Conservation (phyloP, 495 filamentous ascomycete species). For the Aspergillus egyptiacus region DNA sequence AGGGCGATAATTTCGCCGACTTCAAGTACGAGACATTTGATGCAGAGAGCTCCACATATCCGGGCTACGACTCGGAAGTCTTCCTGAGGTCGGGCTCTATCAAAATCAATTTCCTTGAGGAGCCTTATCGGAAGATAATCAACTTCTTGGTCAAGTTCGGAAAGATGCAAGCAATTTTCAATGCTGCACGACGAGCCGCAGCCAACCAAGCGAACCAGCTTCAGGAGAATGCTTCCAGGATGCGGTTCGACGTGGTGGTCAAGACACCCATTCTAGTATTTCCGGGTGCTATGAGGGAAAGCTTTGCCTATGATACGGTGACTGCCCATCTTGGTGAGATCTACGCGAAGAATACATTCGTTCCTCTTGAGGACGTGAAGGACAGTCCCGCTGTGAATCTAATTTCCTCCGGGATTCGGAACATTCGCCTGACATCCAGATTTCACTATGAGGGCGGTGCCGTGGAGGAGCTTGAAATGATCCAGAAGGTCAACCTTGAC, state of each 20-base stretch:
- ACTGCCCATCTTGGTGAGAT: constrained; percentile 96
- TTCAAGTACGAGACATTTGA: constrained; percentile 98
- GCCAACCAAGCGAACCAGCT: constrained; percentile 89
- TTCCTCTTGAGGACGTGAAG: constrained; percentile 65
- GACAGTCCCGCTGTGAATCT: constrained; percentile 77
- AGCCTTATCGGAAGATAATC: constrained; percentile 97
- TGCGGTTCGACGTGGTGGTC: constrained; percentile 89
- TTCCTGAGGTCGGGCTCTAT: constrained; percentile 86
- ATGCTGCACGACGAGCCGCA: constrained; percentile 92
- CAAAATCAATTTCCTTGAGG: constrained; percentile 92
- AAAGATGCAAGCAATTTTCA: constrained; percentile 99
- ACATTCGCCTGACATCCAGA: constrained; percentile 81
- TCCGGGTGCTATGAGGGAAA: constrained; percentile 60
- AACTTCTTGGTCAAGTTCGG: constrained; percentile 97
- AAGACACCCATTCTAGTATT: constrained; percentile 96
- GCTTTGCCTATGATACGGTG: constrained; percentile 68
- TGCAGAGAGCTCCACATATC: constrained; percentile 63
- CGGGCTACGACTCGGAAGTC: constrained; percentile 92
- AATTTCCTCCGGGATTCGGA: constrained; percentile 83
- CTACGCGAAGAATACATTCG: constrained; percentile 89
- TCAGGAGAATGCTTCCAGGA: constrained; percentile 79
- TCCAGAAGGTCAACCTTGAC: constrained; percentile 90
- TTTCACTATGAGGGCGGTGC: constrained; percentile 72
- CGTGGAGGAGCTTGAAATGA: constrained; percentile 85
- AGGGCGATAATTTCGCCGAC: constrained; percentile 94